Evolutionary conservation across 371 early-diverging fungal genomes (phyloP), one percentile per base, ranked within the genome.

Genomic region (Syncephalastrum racemosum): DNA sequence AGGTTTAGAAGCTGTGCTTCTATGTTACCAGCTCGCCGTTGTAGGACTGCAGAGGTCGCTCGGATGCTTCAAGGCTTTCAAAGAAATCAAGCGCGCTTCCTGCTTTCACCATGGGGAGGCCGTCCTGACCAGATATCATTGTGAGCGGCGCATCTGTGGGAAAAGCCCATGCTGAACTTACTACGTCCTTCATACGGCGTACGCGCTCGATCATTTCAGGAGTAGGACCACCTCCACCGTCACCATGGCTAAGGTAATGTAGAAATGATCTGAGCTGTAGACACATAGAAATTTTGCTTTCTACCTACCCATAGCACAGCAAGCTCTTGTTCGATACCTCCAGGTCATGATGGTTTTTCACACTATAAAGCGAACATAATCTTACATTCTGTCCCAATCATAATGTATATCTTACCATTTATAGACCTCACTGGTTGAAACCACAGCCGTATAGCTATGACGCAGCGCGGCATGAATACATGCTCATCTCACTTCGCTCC

Each of bases 151-250:
- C 5, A 48, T 53, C 6, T 23, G 2, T 42, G 19, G 10, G 4
- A 24, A 39, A 16, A 31, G 20, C 12, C 19, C 1, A 31, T n/a
- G 10, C 8, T 47, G 4, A 12, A 62, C 60, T 56, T 73, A 84
- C 89, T 27, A 93, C 77, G 54, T 89, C 74, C 31, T 78, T 71
- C 75, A 98, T 66, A 22, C 93, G 81, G 8, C 73, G 48, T 36
- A 96, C 59, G 50, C 97, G 83, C 68, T 96, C 95, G 19, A 94
- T 59, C 96, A 96, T 95, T 36, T 77, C 86, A 13, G 82, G 75
- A 0, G 88, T 79, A 0, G 98, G 96, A 1, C 98, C 98, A 46
- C 96, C 97, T 7, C 98, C 99, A 47, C 99, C 99, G 72, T 98
- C 99, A 39, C 99, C 99, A 68, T 95, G 86, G 23, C 77, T 75